Conservation (phyloP, 2,329 filamentous ascomycete species). For the Sclerotinia borealis region DNA sequence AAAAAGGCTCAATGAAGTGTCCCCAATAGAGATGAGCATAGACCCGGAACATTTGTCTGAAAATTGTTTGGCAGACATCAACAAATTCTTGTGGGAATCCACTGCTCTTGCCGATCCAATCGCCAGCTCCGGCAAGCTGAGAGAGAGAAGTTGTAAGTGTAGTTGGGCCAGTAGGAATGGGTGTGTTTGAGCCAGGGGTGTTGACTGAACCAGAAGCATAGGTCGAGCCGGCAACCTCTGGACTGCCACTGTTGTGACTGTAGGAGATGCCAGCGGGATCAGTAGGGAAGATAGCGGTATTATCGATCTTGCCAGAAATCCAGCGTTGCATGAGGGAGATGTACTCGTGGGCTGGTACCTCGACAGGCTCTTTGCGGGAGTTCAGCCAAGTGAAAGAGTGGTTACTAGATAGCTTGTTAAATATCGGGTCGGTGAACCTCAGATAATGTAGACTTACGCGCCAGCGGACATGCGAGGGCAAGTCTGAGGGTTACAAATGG, state of each 20-base stretch:
- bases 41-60: slow-evolving; percentile 97
- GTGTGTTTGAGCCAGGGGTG: slow-evolving; percentile 35
- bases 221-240: slow-evolving; percentile 50
- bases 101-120: slow-evolving; percentile 86
- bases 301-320: slow-evolving; percentile 94
- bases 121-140: slow-evolving; percentile 53
- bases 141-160: slow-evolving; percentile 50
- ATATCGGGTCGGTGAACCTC: background rate
- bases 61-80: slow-evolving; percentile 85
- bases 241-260: slow-evolving; percentile 55
- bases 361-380: slow-evolving; percentile 77
- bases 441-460: slow-evolving; percentile 54
- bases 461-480: slow-evolving; percentile 95
- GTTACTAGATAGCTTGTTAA: slow-evolving; percentile 45
- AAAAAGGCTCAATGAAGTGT: slow-evolving; percentile 81
- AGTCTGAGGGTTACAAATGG: slow-evolving; percentile 75
- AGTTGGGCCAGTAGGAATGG: slow-evolving; percentile 34
- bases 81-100: slow-evolving; percentile 90
- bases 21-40: slow-evolving; percentile 98
- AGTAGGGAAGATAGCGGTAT: slow-evolving; percentile 83
- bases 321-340: slow-evolving; percentile 94
- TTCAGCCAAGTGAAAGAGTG: slow-evolving; percentile 97
- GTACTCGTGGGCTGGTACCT: slow-evolving; percentile 88
- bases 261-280: slow-evolving; percentile 67
- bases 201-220: slow-evolving; percentile 48